A percentile compares a stretch with the other conserved stretches of the same genome.
Conservation (phyloP, 2,329 filamentous ascomycete species). For the Neophaeococcomyces mojaviensis region DNA sequence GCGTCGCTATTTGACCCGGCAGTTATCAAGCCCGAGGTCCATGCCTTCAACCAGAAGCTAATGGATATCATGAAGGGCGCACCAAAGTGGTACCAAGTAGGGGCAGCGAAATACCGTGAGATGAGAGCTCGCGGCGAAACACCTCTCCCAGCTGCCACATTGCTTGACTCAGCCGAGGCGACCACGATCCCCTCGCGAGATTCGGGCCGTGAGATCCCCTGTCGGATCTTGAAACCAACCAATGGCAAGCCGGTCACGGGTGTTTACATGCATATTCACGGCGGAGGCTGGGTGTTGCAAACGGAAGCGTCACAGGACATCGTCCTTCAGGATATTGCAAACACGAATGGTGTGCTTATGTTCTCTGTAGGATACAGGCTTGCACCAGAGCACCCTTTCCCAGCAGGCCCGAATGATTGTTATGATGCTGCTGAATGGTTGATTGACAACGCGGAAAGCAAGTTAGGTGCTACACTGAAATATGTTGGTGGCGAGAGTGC, state of each 20-base stretch:
- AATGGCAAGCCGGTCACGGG: constrained; percentile 35
- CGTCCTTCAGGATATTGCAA: constrained; percentile 44
- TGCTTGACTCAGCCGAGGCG: constrained; percentile 42
- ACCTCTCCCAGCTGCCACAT: constrained; percentile 39
- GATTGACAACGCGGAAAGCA: constrained; percentile 37
- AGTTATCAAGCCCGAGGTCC: constrained; percentile 18
- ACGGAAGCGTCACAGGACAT: constrained; percentile 36
- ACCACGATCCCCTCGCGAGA: constrained; percentile 47
- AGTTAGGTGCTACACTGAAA: constrained; percentile 36
- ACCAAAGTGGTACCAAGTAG: constrained; percentile 49
- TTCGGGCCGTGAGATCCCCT: constrained; percentile 43
- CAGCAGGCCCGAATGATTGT: constrained; percentile 49
- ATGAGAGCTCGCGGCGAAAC: constrained; percentile 50
- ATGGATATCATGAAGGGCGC: constrained; percentile 32
- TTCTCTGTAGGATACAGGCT: constrained; percentile 53
- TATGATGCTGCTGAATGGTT: constrained; percentile 50
- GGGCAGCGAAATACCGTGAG: constrained; percentile 46
- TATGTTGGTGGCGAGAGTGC: constrained; percentile 45
- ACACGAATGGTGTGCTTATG: constrained; percentile 41
- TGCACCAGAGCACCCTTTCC: constrained; percentile 53
- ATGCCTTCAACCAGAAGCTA: constrained; percentile 20
- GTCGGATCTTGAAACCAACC: constrained; percentile 45
- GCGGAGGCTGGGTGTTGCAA: constrained; percentile 37
- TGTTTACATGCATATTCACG: constrained; percentile 51
- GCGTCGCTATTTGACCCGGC: constrained; percentile 15